Evolutionary conservation across 202 grass and related monocot species (phyloP), one percentile per base, ranked within the genome.

Genomic region (Musa balbisiana): DNA sequence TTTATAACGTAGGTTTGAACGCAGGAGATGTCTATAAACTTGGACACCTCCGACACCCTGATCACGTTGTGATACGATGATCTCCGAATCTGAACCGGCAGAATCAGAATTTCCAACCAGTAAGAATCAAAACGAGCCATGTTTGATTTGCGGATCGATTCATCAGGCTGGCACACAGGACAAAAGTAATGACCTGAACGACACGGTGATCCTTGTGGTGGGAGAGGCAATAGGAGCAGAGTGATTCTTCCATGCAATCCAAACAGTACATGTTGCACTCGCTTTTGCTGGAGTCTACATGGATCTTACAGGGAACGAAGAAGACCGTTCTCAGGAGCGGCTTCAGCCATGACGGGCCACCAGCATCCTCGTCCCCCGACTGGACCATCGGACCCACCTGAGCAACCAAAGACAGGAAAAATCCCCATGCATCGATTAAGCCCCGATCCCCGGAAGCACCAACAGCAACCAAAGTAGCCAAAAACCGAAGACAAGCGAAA

Each of bases 41-140:
- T 96, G 52, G 85, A 83, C 80, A 96, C 84, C 81, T 96, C 89
- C 22, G 89, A 90, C 68, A 90, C 90, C 83, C 89, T 83, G 76
- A 96, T 88, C 81, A 96, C 92, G 78, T 96, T 89, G 84, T 96
- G 92, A 83, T 96, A 96, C 25, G 92, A 96, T 25, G 92, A 96
- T 21, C 87, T 24, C 33, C 92, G 84, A 73, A 92, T 92, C 89
- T 96, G 49, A 43, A 43, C 4, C 0, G 33, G 4, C 33, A 43
- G 33, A 43, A 43, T 43, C 33, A 43, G 4, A 43, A 43, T 55
- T 78, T 55, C 4, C 2, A 22, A 59, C 1, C 3, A 27, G 23
- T 52, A 49, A 71, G 25, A 64, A 72, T 70, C 20, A 52, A 16
- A 13, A 3, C 29, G 26, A 2, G 22, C 12, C 53, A 49, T 51